Base-by-base conservation (phyloP, 2,329 filamentous ascomycete genomes). In the Aspergillus sp. region DNA sequence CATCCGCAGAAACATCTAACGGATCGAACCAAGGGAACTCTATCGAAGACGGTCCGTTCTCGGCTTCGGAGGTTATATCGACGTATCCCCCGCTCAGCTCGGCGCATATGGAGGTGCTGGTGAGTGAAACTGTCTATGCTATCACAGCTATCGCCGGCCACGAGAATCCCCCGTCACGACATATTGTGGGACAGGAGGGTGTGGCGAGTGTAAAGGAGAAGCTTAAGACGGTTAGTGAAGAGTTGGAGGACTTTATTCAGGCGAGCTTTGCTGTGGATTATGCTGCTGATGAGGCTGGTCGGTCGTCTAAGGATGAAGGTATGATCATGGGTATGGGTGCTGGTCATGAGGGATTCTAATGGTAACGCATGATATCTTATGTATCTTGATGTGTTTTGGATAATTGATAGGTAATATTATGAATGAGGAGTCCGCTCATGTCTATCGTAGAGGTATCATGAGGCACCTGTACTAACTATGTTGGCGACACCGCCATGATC, bases 211-310 rank as follows among this genome's bases (percentile, higher is more conserved):
- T 98, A 41, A 96, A 94, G 75, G 95, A 98, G 78, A 98, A 98
- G 79, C 80, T 99, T 58, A 97, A 96, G 80, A 97, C 92, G 2
- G 91, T 97, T 2, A 96, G 92, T 64, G 93, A 98, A 74, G 95
- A 98, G 79, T 80, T 98, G 59, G 95, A 98, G 75, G 95, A 98
- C 67, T 98, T 98, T 76, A 89, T 97, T 28, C 92, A 96, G 69
- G 89, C 92, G 25, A 97, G 92, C 70, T 83, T 90, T 65, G 89
- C 91, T 0, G 92, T 95, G 15, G 93, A 97, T 74, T 76, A 78
- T 61, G 72, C 70, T 41, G 66, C 65, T 36, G 72, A 76, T 62
- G 69, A 72, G 61, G 63, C 68, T 32, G 63, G 52, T 48, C 67
- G 65, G 53, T 51, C 60, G 8, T 61, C 61, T 45, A 65, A 62